Percentiles rank a stretch among this genome's conserved stretches.
Evolutionary conservation across 768 basidiomycete species (phyloP).

Genomic region (Pleurotus tuoliensis): DNA sequence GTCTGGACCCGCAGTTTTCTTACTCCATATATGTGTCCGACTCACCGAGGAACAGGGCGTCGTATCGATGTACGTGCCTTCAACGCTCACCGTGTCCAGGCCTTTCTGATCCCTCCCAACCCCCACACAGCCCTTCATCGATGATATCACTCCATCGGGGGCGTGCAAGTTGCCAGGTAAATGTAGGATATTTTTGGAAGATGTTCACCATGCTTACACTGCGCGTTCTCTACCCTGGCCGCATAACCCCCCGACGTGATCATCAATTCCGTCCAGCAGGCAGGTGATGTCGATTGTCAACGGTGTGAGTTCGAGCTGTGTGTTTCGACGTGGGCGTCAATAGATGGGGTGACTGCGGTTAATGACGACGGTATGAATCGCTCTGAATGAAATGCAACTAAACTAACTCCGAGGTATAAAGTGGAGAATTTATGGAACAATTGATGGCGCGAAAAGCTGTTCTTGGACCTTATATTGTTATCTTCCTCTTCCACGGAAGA

Average conservation of each 20-base stretch:
- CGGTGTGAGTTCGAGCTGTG: no score
- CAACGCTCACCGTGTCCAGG: neutral
- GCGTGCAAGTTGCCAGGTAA: neutral
- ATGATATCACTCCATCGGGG: conserved; percentile 1
- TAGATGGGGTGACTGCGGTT: conserved; percentile 2
- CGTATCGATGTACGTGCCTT: neutral
- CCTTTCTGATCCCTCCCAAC: neutral
- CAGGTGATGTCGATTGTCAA: conserved; percentile 3
- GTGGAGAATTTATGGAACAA: neutral
- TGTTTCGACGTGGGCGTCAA: neutral
- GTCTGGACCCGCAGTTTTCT: conserved; percentile 2
- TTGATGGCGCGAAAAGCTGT: neutral
- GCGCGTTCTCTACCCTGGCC: conserved; percentile 6
- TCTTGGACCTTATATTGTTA: no score
- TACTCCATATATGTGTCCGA: conserved; percentile 1
- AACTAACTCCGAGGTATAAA: no score
- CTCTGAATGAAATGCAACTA: no score
- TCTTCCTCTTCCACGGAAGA: no score
- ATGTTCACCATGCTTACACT: neutral
- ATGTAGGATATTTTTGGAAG: conserved; percentile 7
- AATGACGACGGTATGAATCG: neutral
- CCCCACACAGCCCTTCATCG: neutral
- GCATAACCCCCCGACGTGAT: conserved; percentile 1
- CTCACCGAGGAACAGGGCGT: conserved; percentile 6
- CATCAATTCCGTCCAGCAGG: neutral